Evolutionary conservation across 2,329 filamentous ascomycete genomes (phyloP), one percentile per base, ranked within the genome.

Genomic region (Penicillium sp.): DNA sequence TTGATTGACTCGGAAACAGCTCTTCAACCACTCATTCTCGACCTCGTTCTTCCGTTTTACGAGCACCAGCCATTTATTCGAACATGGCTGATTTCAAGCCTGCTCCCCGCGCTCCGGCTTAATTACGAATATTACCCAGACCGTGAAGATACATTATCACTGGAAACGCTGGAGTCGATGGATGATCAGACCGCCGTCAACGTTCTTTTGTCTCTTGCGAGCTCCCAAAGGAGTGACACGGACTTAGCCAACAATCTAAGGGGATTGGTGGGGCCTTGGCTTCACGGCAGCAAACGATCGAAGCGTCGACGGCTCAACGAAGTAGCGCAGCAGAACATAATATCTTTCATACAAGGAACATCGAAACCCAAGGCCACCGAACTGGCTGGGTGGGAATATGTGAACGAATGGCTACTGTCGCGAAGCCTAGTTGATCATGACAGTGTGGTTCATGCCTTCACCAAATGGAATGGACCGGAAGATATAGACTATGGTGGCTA

Each of bases 121-220:
- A 75, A 78, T 51, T 79, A 80, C 57, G 79, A 83, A 59, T 83
- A 80, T 57, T 81, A 83, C 44, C 73, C 76, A 0, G 66, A 74
- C n/a, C 65, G 58, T 10, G 60, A 71, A 15, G 64, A 67, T 8
- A 48, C 59, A 2, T 55, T 74, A 6, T 69, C 74, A 7, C 56
- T 84, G 31, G 69, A 72, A 30, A 67, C 72, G 1, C 69, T 83
- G 36, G 76, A 79, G 45, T 68, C 63, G 16, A 56, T 80, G 43
- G 70, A 72, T 17, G 76, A 72, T 10, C 60, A 63, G 39, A 68
- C 69, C 7, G 79, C 74, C 0, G 67, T 82, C 21, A 74, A 78
- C 29, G 57, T 74, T 35, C 64, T 83, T 33, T 63, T 83, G 40
- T 70, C 68, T 21, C 71, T 70, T 46, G 59, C 63, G 8, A 56